Base-by-base conservation (phyloP, 768 basidiomycete genomes). In the Krasilnikovozyma curviuscula region DNA sequence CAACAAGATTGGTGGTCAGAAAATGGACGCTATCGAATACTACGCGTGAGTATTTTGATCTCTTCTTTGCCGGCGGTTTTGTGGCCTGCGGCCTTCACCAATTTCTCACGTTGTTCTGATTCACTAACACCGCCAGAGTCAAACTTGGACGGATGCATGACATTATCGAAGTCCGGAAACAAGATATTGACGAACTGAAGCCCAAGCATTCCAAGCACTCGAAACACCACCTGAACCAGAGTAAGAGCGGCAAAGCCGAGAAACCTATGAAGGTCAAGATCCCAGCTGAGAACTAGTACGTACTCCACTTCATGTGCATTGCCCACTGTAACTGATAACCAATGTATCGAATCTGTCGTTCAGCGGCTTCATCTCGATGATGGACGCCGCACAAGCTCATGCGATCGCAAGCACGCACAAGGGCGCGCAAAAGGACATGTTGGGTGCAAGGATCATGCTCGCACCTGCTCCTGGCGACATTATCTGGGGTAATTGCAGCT, bases 11-110 rank as follows among this genome's bases (percentile, higher is more conserved):
- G 88, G 91, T 9, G 89, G 89, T 0, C 65, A 69, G 44, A 85
- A 76, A 66, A 78, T 71, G 66, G 91, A 95, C 63, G 85, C 89
- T 2, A 95, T 97, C 56, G 83, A 95, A 42, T 83, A 77, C 62
- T 86, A 89, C 64, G 83, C 80, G 82, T 85, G 59, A 56, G 82
- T 71, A 24, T 14, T 28, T 10, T 16, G 24, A 39, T n/a, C 18
- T 31, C 7, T 38, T 42, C 49, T 25, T 40, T 8, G 7, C 8
- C 27, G n/a, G 30, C 6, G 27, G 9, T 29, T 18, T 14, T 8
- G 12, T 52, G 57, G 46, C 48, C 39, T 19, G 29, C 16, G 23
- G 2, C 24, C 50, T 13, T n/a, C 43, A n/a, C 35, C 23, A n/a
- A 9, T 21, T 47, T 31, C 23, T 18, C 10, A 37, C 35, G 18